phyloP scores from a whole-genome alignment of 306 rosid genomes.

The Glycyrrhiza uralensis region DNA sequence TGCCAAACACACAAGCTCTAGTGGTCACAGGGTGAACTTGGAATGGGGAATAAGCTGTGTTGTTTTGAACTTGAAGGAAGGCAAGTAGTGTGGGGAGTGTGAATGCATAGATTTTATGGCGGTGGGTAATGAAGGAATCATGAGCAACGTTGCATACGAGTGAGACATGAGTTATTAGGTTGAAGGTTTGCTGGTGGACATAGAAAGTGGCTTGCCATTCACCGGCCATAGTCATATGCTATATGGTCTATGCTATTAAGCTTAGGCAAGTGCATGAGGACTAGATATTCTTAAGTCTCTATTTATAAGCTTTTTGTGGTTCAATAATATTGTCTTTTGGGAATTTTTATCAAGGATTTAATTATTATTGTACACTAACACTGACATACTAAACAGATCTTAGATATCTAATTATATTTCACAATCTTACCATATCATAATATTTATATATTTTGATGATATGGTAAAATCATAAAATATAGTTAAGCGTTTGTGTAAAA shows the following conservation, averaged over 20 bases:
- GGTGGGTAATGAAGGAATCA: not conserved
- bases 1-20: not conserved
- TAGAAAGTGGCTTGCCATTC: not conserved
- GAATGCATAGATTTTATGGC: not conserved
- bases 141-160: not conserved
- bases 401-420: no score
- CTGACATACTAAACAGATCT: no score
- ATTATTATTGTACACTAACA: no score
- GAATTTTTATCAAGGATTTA: no score
- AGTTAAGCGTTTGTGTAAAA: no score
- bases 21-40: constrained; percentile 7
- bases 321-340: no score
- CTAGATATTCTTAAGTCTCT: not conserved
- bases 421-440: no score
- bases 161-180: not conserved
- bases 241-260: no score
- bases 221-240: not conserved
- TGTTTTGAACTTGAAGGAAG: constrained; percentile 16
- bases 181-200: not conserved
- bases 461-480: no score
- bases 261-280: no score
- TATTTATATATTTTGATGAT: no score
- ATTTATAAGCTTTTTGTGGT: not conserved
- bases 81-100: not conserved
- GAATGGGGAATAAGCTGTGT: not conserved